Conservation (phyloP, 2,329 filamentous ascomycete genomes). For the Paecilomyces sp. region DNA sequence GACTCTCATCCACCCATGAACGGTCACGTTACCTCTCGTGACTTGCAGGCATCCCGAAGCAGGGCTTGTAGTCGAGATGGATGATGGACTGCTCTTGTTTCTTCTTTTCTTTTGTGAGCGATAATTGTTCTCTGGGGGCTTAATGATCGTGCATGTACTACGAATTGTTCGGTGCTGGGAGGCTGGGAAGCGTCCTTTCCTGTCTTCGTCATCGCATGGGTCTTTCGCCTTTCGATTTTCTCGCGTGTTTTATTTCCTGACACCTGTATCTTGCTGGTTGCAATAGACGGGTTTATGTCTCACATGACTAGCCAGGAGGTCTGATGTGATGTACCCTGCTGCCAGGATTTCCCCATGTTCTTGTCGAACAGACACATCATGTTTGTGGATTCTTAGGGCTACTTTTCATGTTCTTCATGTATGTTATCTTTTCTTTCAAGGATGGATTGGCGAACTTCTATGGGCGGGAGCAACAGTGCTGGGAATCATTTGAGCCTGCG, state of each 20-base stretch:
- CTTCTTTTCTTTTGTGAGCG: not conserved
- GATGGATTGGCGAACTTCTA: not conserved
- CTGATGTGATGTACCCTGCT: not conserved
- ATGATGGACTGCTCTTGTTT: not conserved
- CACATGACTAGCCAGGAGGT: not conserved
- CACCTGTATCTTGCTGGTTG: not conserved
- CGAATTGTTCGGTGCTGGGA: not conserved
- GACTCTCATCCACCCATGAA: not conserved
- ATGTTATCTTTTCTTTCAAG: conserved; percentile 16
- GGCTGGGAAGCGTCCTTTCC: not conserved
- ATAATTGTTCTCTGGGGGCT: not conserved
- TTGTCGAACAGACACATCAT: not conserved
- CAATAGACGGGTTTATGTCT: not conserved
- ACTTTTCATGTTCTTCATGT: conserved; percentile 10
- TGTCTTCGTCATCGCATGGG: not conserved
- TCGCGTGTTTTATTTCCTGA: not conserved
- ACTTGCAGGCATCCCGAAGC: not conserved
- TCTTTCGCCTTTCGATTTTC: not conserved
- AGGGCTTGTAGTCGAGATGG: not conserved
- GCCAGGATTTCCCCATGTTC: not conserved
- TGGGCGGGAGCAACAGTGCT: conserved; percentile 10
- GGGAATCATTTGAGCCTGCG: conserved; percentile 11
- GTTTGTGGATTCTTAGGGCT: conserved; percentile 5
- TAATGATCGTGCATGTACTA: not conserved
- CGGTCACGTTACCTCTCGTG: not conserved